phyloP scores from a whole-genome alignment of 2,329 filamentous ascomycete genomes.

The Ophiocordyceps robertsii region DNA sequence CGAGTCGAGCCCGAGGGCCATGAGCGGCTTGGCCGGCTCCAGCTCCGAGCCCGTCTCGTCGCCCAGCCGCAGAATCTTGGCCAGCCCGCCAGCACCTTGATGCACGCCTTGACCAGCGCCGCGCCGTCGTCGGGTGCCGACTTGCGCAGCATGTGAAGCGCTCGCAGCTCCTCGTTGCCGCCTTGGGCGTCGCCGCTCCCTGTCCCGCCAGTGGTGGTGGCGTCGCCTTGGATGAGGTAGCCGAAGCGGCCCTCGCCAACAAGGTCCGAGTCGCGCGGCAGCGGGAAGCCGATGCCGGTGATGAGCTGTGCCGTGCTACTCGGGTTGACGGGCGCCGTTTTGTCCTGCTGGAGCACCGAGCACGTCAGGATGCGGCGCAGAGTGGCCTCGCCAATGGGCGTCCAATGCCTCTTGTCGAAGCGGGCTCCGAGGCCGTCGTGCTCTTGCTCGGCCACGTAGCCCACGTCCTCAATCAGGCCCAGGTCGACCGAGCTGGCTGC shows the following conservation, averaged over 20 bases:
- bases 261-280: not conserved
- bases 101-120: too few relatives aligned
- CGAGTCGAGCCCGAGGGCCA: not conserved
- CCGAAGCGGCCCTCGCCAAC: not conserved
- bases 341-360: not conserved
- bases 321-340: not conserved
- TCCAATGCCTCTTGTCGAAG: not conserved
- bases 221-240: not conserved
- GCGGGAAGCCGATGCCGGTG: not conserved
- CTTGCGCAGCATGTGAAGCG: too few relatives aligned
- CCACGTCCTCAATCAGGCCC: conserved; percentile 8
- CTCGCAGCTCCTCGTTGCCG: too few relatives aligned
- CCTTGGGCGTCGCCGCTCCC: not conserved
- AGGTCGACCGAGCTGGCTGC: conserved; percentile 18
- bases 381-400: not conserved
- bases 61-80: not conserved
- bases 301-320: not conserved
- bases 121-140: too few relatives aligned
- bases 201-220: not conserved
- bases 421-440: not conserved
- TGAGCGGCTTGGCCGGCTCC: not conserved
- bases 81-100: not conserved
- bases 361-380: not conserved
- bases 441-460: not conserved
- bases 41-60: not conserved